Evolutionary conservation across 331 rosid genomes (phyloP).

Genomic region (Malus hybrid): DNA sequence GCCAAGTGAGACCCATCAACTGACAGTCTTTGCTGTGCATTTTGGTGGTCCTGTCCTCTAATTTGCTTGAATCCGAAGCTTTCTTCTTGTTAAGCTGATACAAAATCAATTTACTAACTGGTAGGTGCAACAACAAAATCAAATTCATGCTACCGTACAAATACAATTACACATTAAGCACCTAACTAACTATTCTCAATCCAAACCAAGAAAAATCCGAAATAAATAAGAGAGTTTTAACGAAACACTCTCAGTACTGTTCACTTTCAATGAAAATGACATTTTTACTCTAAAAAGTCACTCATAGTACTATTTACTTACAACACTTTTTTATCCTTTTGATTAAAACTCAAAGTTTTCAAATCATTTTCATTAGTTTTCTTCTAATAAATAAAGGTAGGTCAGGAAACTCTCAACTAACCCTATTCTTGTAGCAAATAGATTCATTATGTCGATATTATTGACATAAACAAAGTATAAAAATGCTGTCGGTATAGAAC

Average conservation of each 20-base stretch:
- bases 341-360: no score
- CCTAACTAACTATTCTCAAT: background rate
- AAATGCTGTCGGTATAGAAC: background rate
- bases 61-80: conserved; percentile 70
- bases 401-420: background rate
- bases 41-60: conserved; percentile 76
- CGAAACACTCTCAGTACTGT: no score
- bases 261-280: no score
- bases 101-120: conserved; percentile 1
- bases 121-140: conserved; percentile 18
- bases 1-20: conserved; percentile 96
- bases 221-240: background rate
- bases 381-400: no score
- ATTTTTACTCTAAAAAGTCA: no score
- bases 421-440: no score
- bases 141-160: background rate
- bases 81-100: conserved; percentile 75
- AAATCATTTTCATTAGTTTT: no score
- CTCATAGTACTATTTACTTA: no score
- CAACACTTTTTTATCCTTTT: no score
- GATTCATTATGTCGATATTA: no score
- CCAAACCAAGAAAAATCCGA: background rate
- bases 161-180: background rate
- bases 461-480: no score
- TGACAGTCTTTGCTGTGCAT: conserved; percentile 82